Conservation (phyloP, 2,329 filamentous ascomycete species). For the Hortaea werneckii region DNA sequence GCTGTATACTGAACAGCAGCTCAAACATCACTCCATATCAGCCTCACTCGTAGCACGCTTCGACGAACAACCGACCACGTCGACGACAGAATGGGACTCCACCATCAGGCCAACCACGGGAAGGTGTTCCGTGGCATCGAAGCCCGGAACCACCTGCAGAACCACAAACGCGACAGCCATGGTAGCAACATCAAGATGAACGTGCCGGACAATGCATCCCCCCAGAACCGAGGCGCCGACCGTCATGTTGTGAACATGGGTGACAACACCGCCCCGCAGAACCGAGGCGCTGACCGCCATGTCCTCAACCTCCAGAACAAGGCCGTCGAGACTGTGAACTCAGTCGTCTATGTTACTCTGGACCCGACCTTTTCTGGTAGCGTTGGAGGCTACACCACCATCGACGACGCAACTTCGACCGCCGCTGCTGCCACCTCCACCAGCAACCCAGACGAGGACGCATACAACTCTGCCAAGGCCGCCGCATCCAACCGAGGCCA, state of each 20-base stretch:
- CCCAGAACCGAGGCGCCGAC: slow-evolving; percentile 5
- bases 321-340: slow-evolving; percentile 25
- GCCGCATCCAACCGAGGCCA: not conserved
- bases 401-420: slow-evolving; percentile 7
- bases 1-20: slow-evolving; percentile 1
- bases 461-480: slow-evolving; percentile 7
- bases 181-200: slow-evolving; percentile 15
- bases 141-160: slow-evolving; percentile 14
- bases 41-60: slow-evolving; percentile 1
- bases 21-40: slow-evolving; percentile 2
- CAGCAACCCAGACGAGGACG: slow-evolving; percentile 2
- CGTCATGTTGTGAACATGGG: slow-evolving; percentile 1
- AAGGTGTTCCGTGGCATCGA: slow-evolving; percentile 19
- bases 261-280: slow-evolving; percentile 4
- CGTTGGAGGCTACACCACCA: slow-evolving; percentile 22
- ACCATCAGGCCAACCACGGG: slow-evolving; percentile 19
- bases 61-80: slow-evolving; percentile 4
- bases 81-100: slow-evolving; percentile 18
- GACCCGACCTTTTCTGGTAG: slow-evolving; percentile 42
- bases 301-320: slow-evolving; percentile 4
- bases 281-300: slow-evolving; percentile 5
- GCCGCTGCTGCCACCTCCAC: slow-evolving; percentile 6
- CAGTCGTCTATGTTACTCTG: slow-evolving; percentile 45
- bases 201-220: slow-evolving; percentile 14
- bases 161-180: slow-evolving; percentile 19